A percentile compares a stretch with the other conserved stretches of the same genome.
Conservation (phyloP, 116 monocot species). For the Papilionanthe hybrid region DNA sequence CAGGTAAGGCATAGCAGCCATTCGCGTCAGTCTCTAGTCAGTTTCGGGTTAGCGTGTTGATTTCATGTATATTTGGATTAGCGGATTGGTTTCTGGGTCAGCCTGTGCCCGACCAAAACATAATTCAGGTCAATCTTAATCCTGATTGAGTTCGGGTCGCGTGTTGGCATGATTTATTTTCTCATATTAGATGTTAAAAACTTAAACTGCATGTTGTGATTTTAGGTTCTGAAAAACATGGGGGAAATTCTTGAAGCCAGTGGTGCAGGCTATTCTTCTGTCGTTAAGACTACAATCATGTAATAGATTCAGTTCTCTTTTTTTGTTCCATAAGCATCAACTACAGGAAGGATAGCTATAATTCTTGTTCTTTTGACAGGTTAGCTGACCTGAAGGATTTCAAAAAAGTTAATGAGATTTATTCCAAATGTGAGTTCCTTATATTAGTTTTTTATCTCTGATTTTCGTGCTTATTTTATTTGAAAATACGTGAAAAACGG, state of each 20-base stretch:
- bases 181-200: no score
- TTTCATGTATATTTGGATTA: no score
- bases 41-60: no score
- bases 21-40: no score
- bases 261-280: conserved; percentile 82
- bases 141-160: no score
- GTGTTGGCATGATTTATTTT: no score
- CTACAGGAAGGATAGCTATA: background rate
- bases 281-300: conserved; percentile 98
- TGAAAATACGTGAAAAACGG: no score
- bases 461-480: background rate
- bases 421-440: conserved; percentile 70
- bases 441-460: background rate
- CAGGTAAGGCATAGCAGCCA: no score
- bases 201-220: background rate
- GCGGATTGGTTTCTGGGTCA: no score
- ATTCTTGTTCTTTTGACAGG: conserved; percentile 33
- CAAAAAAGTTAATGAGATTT: conserved; percentile 90
- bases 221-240: conserved; percentile 88
- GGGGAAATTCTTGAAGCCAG: conserved; percentile 91
- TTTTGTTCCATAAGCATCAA: background rate
- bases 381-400: conserved; percentile 83
- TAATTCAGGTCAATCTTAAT: no score
- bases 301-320: conserved; percentile 12
- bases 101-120: no score